A percentile compares a stretch with the other conserved stretches of the same genome.
Conservation (phyloP, 306 rosid genomes). For the Pterocarpus macrocarpus region DNA sequence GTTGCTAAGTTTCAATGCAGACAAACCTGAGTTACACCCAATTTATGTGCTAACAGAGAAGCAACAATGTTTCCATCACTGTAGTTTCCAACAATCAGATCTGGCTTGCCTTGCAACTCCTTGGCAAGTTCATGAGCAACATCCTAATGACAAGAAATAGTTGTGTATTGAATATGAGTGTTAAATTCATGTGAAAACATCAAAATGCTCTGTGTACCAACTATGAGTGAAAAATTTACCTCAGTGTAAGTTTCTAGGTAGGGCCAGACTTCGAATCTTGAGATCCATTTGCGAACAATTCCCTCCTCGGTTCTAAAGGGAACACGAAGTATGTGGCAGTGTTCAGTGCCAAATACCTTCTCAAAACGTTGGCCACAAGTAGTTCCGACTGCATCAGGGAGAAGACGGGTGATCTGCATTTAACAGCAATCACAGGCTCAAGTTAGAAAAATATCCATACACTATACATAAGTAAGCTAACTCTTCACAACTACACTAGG, state of each 20-base stretch:
- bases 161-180: not conserved
- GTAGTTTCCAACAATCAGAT: constrained; percentile 96
- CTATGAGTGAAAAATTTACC: constrained; percentile 54
- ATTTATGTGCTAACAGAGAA: constrained; percentile 86
- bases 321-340: constrained; percentile 86
- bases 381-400: constrained; percentile 98
- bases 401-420: constrained; percentile 91
- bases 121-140: constrained; percentile 81
- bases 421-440: constrained; percentile 29
- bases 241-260: constrained; percentile 89
- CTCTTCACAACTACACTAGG: constrained; percentile 8
- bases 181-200: constrained; percentile 36
- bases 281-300: constrained; percentile 96
- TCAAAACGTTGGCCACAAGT: constrained; percentile 92
- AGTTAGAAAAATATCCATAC: constrained; percentile 25
- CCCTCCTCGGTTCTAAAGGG: constrained; percentile 92
- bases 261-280: constrained; percentile 99
- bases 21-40: constrained; percentile 94
- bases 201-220: not conserved
- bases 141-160: constrained; percentile 63
- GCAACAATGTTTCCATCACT: constrained; percentile 99
- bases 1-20: not conserved
- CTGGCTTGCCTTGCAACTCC: constrained; percentile 95
- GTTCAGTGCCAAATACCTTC: constrained; percentile 73
- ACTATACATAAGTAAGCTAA: not conserved